phyloP scores from a whole-genome alignment of 164 flowering plant genomes.

The Pachysandra terminalis region DNA sequence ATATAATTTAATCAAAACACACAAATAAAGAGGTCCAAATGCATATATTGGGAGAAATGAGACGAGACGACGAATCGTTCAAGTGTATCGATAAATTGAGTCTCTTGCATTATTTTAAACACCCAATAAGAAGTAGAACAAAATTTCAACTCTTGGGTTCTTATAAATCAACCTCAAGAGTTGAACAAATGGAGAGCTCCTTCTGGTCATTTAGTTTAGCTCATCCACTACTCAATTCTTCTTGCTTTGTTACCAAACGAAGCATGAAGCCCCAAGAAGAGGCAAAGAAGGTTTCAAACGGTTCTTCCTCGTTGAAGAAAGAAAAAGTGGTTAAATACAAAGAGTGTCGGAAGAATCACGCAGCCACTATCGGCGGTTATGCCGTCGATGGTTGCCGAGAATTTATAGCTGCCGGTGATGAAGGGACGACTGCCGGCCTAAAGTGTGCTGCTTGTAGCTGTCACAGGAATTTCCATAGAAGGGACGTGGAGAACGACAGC shows the following conservation, averaged over 20 bases:
- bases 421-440: slow-evolving; percentile 36
- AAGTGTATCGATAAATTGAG: not conserved
- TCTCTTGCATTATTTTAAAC: not conserved
- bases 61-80: not conserved
- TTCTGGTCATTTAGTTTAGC: not conserved
- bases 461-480: slow-evolving; percentile 38
- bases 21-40: not conserved
- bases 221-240: slow-evolving; percentile 12
- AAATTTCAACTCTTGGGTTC: not conserved
- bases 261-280: slow-evolving; percentile 26
- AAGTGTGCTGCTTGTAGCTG: slow-evolving; percentile 38
- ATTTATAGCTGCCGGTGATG: slow-evolving; percentile 38
- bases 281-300: slow-evolving; percentile 22
- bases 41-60: not conserved
- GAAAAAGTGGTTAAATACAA: slow-evolving; percentile 24
- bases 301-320: slow-evolving; percentile 10
- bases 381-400: slow-evolving; percentile 37
- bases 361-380: slow-evolving; percentile 35
- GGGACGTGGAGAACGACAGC: slow-evolving; percentile 22
- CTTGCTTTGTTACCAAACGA: slow-evolving; percentile 7
- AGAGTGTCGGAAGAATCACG: slow-evolving; percentile 41
- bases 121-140: not conserved
- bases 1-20: too few species aligned
- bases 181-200: too few species aligned
- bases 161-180: slow-evolving; percentile 13